These are phyloP conservation scores for Ampelomyces quisqualis DNA, from an alignment of 2,329 filamentous ascomycete species.

Conservation along the genomic window DNA sequence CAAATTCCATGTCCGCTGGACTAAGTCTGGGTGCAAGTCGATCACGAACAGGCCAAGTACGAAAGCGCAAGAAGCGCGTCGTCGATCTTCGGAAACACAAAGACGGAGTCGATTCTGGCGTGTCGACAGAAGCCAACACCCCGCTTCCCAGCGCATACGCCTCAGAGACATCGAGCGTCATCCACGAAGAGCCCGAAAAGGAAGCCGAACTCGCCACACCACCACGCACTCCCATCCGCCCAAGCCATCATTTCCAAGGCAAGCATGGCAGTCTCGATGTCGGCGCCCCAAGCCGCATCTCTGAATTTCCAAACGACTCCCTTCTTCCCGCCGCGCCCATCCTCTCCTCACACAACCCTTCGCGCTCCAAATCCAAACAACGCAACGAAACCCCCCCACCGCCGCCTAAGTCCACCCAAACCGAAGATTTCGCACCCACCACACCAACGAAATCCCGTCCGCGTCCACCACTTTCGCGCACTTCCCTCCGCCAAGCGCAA, in stretches of 20 bases:
- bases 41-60: conserved; percentile 61
- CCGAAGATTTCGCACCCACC: conserved; percentile 2
- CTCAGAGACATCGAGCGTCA: conserved; percentile 55
- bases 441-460: conserved; percentile 12
- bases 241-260: conserved; percentile 25
- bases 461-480: conserved; percentile 34
- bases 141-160: conserved; percentile 57
- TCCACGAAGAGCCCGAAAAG: conserved; percentile 35
- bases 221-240: conserved; percentile 30
- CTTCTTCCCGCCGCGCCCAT: conserved; percentile 33
- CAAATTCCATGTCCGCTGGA: conserved; percentile 59
- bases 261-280: conserved; percentile 28
- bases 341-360: conserved; percentile 11
- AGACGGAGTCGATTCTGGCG: conserved; percentile 51
- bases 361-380: conserved; percentile 22
- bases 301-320: conserved; percentile 19
- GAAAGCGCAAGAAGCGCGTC: conserved; percentile 81
- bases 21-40: conserved; percentile 64
- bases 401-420: conserved; percentile 2
- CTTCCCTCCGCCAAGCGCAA: conserved; percentile 33
- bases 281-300: conserved; percentile 27
- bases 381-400: conserved; percentile 10
- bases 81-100: conserved; percentile 74
- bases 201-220: conserved; percentile 38
- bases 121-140: conserved; percentile 54